phyloP scores from a whole-genome alignment of 2,329 filamentous ascomycete species.

The Aspergillus sp. region DNA sequence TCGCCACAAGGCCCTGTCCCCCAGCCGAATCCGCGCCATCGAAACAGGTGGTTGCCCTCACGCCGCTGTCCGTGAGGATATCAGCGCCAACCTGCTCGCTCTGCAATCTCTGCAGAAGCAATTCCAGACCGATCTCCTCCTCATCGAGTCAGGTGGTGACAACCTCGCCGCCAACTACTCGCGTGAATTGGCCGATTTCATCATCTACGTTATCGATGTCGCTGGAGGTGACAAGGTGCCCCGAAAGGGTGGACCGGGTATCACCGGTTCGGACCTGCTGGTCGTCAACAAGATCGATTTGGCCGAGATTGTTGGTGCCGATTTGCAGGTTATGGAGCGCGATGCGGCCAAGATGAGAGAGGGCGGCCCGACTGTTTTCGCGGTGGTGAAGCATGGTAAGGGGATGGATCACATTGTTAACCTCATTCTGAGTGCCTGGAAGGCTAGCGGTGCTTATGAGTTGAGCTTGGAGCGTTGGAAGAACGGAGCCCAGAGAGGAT shows the following conservation, averaged over 20 bases:
- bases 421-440: slow-evolving; percentile 88
- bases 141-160: slow-evolving; percentile 94
- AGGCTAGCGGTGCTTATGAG: slow-evolving; percentile 69
- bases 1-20: slow-evolving; percentile 74
- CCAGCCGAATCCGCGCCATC: slow-evolving; percentile 84
- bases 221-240: slow-evolving; percentile 95
- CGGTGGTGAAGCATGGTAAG: slow-evolving; percentile 90
- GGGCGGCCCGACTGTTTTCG: slow-evolving; percentile 91
- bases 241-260: slow-evolving; percentile 90
- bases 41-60: slow-evolving; percentile 97
- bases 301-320: slow-evolving; percentile 83
- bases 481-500: slow-evolving; percentile 32
- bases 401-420: slow-evolving; percentile 83
- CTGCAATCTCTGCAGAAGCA: slow-evolving; percentile 81
- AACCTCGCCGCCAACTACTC: slow-evolving; percentile 97
- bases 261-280: slow-evolving; percentile 90
- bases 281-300: slow-evolving; percentile 98
- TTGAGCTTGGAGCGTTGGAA: slow-evolving; percentile 41
- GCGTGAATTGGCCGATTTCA: slow-evolving; percentile 91
- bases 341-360: slow-evolving; percentile 93
- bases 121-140: slow-evolving; percentile 75
- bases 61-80: slow-evolving; percentile 95
- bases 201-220: slow-evolving; percentile 98
- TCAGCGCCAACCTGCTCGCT: slow-evolving; percentile 86
- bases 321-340: slow-evolving; percentile 87